phyloP scores from a whole-genome alignment of 1,284 basidiomycete genomes.

The Microbotryum violaceum region DNA sequence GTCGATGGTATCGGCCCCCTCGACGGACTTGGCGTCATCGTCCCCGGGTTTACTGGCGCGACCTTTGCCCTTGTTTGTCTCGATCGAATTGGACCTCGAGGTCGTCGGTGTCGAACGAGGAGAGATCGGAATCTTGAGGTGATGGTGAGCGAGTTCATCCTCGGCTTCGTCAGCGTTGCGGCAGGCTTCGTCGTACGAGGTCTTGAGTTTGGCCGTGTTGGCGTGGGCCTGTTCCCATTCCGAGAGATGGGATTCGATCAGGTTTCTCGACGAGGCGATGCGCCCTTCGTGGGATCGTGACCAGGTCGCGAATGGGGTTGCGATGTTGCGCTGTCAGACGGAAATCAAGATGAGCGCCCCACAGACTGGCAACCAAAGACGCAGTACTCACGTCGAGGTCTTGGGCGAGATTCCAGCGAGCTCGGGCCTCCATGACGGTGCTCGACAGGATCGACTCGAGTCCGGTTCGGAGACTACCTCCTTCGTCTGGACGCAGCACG shows the following conservation, averaged over 20 bases:
- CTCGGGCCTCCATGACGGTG: constrained; percentile 14
- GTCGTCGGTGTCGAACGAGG: background rate
- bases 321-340: constrained; percentile 12
- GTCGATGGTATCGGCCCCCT: constrained; percentile 4
- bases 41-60: background rate
- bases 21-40: constrained; percentile 5
- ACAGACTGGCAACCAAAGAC: background rate
- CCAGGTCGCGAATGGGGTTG: constrained; percentile 26
- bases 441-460: constrained; percentile 25
- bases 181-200: constrained; percentile 21
- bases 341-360: background rate
- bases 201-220: constrained; percentile 5
- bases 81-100: background rate
- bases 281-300: constrained; percentile 20
- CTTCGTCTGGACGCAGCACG: constrained; percentile 18
- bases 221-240: constrained; percentile 12
- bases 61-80: constrained; percentile 3
- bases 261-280: constrained; percentile 5
- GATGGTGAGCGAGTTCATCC: constrained; percentile 24
- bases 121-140: background rate
- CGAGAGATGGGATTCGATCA: constrained; percentile 7
- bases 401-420: constrained; percentile 15
- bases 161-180: constrained; percentile 15
- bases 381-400: constrained; percentile 13
- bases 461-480: constrained; percentile 14